Evolutionary conservation across 768 basidiomycete species (phyloP), one percentile per base, ranked within the genome.

Genomic region (Mycena maculata): DNA sequence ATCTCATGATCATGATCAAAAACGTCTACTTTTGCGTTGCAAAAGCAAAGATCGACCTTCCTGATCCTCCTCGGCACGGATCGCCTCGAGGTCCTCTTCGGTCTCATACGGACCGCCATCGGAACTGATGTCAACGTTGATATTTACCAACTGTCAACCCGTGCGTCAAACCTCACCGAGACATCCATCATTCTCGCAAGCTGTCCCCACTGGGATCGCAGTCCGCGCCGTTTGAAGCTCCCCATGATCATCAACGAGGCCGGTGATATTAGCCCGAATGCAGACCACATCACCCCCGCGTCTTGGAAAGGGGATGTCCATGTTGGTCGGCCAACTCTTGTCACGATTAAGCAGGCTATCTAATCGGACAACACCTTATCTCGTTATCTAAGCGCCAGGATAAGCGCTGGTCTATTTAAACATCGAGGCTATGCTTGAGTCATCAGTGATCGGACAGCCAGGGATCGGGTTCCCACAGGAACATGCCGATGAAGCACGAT

Each of bases 61-160:
- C 78, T 82, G 2, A 78, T 80, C 10, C 72, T 81, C 0, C 64
- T 83, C 2, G 81, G 82, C n/a, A 84, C 81, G 0, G 78, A 84
- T 63, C 72, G 77, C 0, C 72, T 81, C 2, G 79, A 83, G 60
- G 68, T 65, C 10, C 55, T 79, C 0, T 83, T 80, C 67, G 80
- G 81, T 1, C 72, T 80, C 23, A 63, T 80, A 13, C 65, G 77
- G 0, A 81, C 80, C 4, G 78, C 78, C 72, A 65, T 80, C 52
- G 79, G 81, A 0, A 80, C 76, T 36, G 78, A 82, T 41, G 49
- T 72, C 0, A 78, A 78, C 41, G 25, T 76, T 7, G 77, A 79
- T 48, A 23, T 72, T 0, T 54, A 67, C 20, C 74, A 75, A 23
- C 72, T 82, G 9, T 73, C 58, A 2, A 45, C 16, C 8, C 73